These are phyloP conservation scores for Chaetomium sp. DNA, from an alignment of 2,329 filamentous ascomycete genomes.

Conservation along the genomic window DNA sequence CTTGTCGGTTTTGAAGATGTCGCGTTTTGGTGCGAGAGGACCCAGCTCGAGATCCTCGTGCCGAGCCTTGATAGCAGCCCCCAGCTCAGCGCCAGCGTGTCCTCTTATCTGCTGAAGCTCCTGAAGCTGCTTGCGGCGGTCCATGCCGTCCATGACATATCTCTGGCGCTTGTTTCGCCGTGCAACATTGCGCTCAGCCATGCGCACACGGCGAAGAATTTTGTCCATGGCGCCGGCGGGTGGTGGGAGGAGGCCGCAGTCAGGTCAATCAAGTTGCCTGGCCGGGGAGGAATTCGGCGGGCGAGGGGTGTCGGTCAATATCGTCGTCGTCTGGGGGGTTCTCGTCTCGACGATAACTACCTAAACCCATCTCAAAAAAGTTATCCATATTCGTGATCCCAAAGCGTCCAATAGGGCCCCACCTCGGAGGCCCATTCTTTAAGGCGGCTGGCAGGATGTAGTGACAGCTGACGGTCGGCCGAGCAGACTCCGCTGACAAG, in stretches of 20 bases:
- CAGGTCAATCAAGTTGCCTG: slow-evolving; percentile 13
- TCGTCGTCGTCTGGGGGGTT: slow-evolving; percentile 8
- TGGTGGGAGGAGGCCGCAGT: slow-evolving; percentile 16
- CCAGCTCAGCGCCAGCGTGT: slow-evolving; percentile 35
- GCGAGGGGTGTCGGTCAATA: neutral
- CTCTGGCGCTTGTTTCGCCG: slow-evolving; percentile 46
- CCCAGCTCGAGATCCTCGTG: slow-evolving; percentile 80
- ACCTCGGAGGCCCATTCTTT: neutral
- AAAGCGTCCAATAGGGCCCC: no score
- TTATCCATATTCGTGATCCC: neutral
- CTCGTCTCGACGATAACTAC: neutral
- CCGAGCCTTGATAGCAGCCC: slow-evolving; percentile 52
- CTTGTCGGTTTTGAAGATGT: slow-evolving; percentile 61
- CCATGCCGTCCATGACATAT: slow-evolving; percentile 34
- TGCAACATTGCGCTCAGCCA: slow-evolving; percentile 66
- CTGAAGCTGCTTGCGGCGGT: slow-evolving; percentile 29
- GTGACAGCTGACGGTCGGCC: neutral
- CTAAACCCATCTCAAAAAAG: slow-evolving; percentile 26
- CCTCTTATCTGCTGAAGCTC: slow-evolving; percentile 12
- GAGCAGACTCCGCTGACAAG: neutral
- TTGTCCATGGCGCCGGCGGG: slow-evolving; percentile 63
- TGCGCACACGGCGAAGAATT: slow-evolving; percentile 65
- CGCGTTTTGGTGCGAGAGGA: slow-evolving; percentile 73
- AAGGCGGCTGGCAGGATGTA: neutral
- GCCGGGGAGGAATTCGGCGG: neutral